Percentiles rank a stretch among this genome's conserved stretches.
Evolutionary conservation across 2,329 filamentous ascomycete species (phyloP).

Genomic region (Pseudogymnoascus sp.): DNA sequence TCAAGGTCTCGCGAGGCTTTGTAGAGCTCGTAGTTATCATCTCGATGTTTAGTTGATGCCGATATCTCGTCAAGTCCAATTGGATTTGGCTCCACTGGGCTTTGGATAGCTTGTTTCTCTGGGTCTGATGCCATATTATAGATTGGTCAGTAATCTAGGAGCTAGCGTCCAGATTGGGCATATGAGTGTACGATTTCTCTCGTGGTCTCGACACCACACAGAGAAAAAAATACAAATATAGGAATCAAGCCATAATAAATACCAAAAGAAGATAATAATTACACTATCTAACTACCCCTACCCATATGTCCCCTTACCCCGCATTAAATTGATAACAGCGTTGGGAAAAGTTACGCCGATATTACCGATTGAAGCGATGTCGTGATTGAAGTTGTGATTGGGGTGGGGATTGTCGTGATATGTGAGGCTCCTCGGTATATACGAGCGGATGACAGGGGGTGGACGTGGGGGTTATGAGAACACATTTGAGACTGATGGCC

Average conservation of each 20-base stretch:
- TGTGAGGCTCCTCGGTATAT: not conserved
- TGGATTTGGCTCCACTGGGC: constrained; percentile 1
- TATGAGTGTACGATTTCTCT: not conserved
- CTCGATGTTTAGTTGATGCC: constrained; percentile 21
- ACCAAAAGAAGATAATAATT: not conserved
- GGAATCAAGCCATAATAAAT: not conserved
- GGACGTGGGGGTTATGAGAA: not conserved
- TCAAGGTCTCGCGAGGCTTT: constrained; percentile 25
- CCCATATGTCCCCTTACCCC: not conserved
- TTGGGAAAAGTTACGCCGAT: constrained; percentile 12
- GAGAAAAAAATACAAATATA: not conserved
- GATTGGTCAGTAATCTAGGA: constrained; percentile 1
- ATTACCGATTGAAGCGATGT: constrained; percentile 18
- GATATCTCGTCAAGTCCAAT: constrained; percentile 16
- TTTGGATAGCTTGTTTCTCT: constrained; percentile 15
- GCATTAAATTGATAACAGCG: not conserved
- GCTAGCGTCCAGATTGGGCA: constrained; percentile 11
- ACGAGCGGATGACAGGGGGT: not conserved
- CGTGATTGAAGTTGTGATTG: constrained; percentile 21
- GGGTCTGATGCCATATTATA: constrained; percentile 13
- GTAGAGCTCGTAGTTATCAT: constrained; percentile 34
- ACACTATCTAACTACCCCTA: not conserved
- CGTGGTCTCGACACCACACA: not conserved
- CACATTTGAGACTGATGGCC: not conserved
- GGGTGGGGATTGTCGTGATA: not conserved